These are phyloP conservation scores for Fusarium devonianum DNA, from an alignment of 2,329 filamentous ascomycete species.

Conservation along the genomic window DNA sequence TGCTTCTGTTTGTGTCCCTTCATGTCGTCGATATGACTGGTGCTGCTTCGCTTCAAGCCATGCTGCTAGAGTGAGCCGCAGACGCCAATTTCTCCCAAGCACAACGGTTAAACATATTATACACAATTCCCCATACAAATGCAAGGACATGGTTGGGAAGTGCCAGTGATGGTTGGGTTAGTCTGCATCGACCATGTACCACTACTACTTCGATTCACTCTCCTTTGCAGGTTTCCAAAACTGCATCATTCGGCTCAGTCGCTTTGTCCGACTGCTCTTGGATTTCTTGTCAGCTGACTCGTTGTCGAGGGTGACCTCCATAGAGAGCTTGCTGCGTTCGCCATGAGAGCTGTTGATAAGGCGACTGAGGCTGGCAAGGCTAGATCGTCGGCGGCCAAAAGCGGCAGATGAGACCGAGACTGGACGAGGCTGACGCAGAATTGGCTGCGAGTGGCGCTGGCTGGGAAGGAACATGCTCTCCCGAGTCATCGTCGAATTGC, in stretches of 20 bases:
- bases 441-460: slow-evolving; percentile 57
- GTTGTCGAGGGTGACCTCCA: slow-evolving; percentile 66
- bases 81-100: slow-evolving; percentile 15
- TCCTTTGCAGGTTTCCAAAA: slow-evolving; percentile 75
- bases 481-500: slow-evolving; percentile 77
- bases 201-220: slow-evolving; percentile 37
- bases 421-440: slow-evolving; percentile 63
- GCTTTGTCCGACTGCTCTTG: slow-evolving; percentile 70
- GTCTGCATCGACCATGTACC: slow-evolving; percentile 8
- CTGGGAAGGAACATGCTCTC: slow-evolving; percentile 63
- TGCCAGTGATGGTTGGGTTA: slow-evolving; percentile 23
- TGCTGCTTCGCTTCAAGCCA: slow-evolving; percentile 6
- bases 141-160: slow-evolving; percentile 37
- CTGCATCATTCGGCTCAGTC: slow-evolving; percentile 77
- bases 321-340: slow-evolving; percentile 76
- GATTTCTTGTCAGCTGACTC: slow-evolving; percentile 62
- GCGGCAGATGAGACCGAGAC: slow-evolving; percentile 67
- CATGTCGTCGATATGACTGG: slow-evolving; percentile 11
- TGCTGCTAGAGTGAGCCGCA: slow-evolving; percentile 3
- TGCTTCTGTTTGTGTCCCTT: slow-evolving; percentile 22
- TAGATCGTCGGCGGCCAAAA: slow-evolving; percentile 75
- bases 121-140: slow-evolving; percentile 51
- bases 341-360: slow-evolving; percentile 78
- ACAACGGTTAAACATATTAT: slow-evolving; percentile 42
- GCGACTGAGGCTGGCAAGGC: slow-evolving; percentile 78